Percentiles rank a stretch among this genome's conserved stretches.
phyloP scores from a whole-genome alignment of 2,329 filamentous ascomycete species.

The Zarea fungicola region DNA sequence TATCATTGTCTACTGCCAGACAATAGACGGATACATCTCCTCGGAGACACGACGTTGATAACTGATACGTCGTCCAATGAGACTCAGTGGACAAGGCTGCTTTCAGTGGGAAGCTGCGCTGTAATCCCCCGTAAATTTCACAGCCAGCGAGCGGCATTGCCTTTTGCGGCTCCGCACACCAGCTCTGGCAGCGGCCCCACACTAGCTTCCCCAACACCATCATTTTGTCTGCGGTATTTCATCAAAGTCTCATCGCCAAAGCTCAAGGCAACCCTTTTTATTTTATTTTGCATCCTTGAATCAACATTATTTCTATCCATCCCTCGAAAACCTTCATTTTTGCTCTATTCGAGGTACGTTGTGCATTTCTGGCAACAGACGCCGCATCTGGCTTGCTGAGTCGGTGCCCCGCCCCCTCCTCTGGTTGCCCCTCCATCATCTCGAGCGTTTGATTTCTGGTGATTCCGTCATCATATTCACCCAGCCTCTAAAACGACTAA shows the following conservation, averaged over 20 bases:
- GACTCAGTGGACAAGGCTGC: not conserved
- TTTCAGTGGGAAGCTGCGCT: not conserved
- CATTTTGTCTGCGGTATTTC: constrained; percentile 3
- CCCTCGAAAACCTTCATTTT: not conserved
- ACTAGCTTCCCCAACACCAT: constrained; percentile 2
- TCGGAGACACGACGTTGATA: too few relatives aligned
- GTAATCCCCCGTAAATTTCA: not conserved
- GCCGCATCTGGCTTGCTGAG: not conserved
- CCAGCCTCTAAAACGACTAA: not conserved
- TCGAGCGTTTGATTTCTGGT: constrained; percentile 11
- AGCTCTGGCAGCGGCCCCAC: not conserved
- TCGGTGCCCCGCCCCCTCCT: constrained; percentile 12
- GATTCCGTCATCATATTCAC: constrained; percentile 8
- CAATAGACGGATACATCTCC: too few relatives aligned
- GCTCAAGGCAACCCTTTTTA: not conserved
- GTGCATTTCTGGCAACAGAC: not conserved
- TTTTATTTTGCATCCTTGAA: not conserved
- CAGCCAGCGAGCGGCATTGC: not conserved
- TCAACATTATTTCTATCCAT: not conserved
- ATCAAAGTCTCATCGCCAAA: constrained; percentile 3
- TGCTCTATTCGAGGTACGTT: constrained; percentile 6
- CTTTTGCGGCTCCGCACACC: not conserved
- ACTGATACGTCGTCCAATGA: too few relatives aligned
- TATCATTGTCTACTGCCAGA: too few relatives aligned
- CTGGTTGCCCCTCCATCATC: constrained; percentile 9